Evolutionary conservation across 192 early-diverging fungal species (phyloP).

Genomic region (Chytriomyces sp.): DNA sequence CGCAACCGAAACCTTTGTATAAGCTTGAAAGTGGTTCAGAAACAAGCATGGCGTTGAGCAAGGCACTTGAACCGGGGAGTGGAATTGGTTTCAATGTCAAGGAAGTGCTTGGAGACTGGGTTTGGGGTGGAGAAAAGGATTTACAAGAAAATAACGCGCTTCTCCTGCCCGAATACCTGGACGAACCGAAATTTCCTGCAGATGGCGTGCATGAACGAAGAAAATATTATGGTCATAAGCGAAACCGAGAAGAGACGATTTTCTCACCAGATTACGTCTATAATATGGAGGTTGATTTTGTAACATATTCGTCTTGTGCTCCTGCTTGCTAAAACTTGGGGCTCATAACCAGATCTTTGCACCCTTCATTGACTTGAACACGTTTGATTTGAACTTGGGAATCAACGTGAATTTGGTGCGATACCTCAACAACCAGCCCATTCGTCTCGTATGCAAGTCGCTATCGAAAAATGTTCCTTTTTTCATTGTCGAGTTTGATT

Average conservation of each 20-base stretch:
- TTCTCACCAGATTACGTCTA: constrained; percentile 75
- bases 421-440: constrained; percentile 65
- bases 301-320: constrained; percentile 41
- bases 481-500: constrained; percentile 71
- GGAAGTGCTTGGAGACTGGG: constrained; percentile 38
- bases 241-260: constrained; percentile 48
- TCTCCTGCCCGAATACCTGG: constrained; percentile 46
- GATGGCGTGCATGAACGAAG: constrained; percentile 55
- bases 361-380: constrained; percentile 64
- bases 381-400: constrained; percentile 53
- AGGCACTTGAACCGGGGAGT: constrained; percentile 1
- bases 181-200: constrained; percentile 44
- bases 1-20: constrained; percentile 24
- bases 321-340: constrained; percentile 27
- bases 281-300: constrained; percentile 62
- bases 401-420: constrained; percentile 56
- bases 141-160: constrained; percentile 45
- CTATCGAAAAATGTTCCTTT: constrained; percentile 63
- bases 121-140: constrained; percentile 50
- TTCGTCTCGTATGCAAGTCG: constrained; percentile 75
- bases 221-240: constrained; percentile 58
- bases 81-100: constrained; percentile 26
- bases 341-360: constrained; percentile 60
- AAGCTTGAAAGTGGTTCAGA: not conserved
- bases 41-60: not conserved